A percentile compares a stretch with the other conserved stretches of the same genome.
Evolutionary conservation across 306 rosid species (phyloP).

Genomic region (Comarum palustre): DNA sequence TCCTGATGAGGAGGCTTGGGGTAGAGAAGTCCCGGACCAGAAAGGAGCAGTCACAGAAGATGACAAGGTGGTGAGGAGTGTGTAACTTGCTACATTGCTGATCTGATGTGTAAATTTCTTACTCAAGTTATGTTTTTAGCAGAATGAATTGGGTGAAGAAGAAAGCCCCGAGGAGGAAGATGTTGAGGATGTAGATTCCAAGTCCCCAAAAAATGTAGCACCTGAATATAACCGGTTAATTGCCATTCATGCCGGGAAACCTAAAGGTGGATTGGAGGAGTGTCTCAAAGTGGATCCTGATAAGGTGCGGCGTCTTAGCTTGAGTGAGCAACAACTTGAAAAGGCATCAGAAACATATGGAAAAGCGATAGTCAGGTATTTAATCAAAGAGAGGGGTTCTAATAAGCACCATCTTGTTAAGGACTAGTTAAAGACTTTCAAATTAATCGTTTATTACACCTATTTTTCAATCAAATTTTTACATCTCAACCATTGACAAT

Average conservation of each 20-base stretch:
- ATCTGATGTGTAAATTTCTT: slow-evolving; percentile 19
- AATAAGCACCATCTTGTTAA: too few species aligned
- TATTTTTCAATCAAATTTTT: too few species aligned
- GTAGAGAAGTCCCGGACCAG: slow-evolving; percentile 60
- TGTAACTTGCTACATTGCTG: slow-evolving; percentile 16
- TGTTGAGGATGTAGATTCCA: slow-evolving; percentile 37
- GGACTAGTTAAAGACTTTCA: too few species aligned
- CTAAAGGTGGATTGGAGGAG: slow-evolving; percentile 81
- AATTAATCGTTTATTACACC: too few species aligned
- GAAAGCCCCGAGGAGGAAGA: slow-evolving; percentile 50
- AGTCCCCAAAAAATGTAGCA: slow-evolving; percentile 48
- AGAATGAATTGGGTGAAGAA: slow-evolving; percentile 41
- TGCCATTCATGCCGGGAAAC: slow-evolving; percentile 96
- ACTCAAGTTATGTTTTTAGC: slow-evolving; percentile 35
- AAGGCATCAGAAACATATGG: slow-evolving; percentile 63
- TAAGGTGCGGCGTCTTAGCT: slow-evolving; percentile 83
- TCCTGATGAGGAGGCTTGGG: slow-evolving; percentile 76
- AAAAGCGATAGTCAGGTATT: slow-evolving; percentile 77
- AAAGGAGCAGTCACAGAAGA: slow-evolving; percentile 37
- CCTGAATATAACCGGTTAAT: slow-evolving; percentile 73
- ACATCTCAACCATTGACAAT: too few species aligned
- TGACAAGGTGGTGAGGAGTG: slow-evolving; percentile 53
- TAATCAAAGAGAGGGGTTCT: too few species aligned
- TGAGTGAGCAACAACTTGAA: slow-evolving; percentile 93
- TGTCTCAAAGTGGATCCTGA: slow-evolving; percentile 81